Base-by-base conservation (phyloP, 2,329 filamentous ascomycete genomes). In the Simplicillium sp. region DNA sequence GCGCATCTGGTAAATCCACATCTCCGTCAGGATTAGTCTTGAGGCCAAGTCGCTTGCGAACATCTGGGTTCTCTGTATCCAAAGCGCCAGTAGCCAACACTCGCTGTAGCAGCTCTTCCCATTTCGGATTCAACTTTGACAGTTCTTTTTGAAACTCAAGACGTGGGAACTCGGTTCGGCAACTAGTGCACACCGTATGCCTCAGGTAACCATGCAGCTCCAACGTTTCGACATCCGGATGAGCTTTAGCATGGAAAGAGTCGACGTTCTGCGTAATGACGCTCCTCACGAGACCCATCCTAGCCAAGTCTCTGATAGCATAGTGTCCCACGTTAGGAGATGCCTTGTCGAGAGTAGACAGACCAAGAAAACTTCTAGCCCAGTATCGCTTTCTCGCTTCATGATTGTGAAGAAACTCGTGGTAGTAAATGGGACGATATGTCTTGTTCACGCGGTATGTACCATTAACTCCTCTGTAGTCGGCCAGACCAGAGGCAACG, bases 231-330 rank as follows among this genome's bases (percentile, higher is more conserved):
- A 89, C 63, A 9, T 69, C 57, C 0, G 88, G 86, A 59, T 96
- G 89, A 1, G 87, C 84, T 44, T 66, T 65, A 3, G 74, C 70
- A 61, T 98, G 92, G 58, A 98, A 94, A 3, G 88, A 95, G 64
- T 98, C 92, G 39, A 98, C 92, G 56, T 97, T 97, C 59, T 98
- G 92, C 33, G 92, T 97, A 50, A 98, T 80, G 44, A 96, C 85
- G 40, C 69, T 77, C 43, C 73, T 75, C 34, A 96, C 68, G 38
- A 88, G 63, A 3, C 88, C 89, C 49, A 92, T 66, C 4, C 73
- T 62, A 3, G 78, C 84, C 29, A 97, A 67, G 47, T 82, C 73
- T 39, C 76, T 72, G 42, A 97, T 75, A 2, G 89, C 87, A 56
- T 76, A 71, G 64, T 98, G 92, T 2, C 80, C 81, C 3, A 68